These are phyloP conservation scores for Trichoderma citrinoviride DNA, from an alignment of 2,329 filamentous ascomycete genomes.

Conservation along the genomic window DNA sequence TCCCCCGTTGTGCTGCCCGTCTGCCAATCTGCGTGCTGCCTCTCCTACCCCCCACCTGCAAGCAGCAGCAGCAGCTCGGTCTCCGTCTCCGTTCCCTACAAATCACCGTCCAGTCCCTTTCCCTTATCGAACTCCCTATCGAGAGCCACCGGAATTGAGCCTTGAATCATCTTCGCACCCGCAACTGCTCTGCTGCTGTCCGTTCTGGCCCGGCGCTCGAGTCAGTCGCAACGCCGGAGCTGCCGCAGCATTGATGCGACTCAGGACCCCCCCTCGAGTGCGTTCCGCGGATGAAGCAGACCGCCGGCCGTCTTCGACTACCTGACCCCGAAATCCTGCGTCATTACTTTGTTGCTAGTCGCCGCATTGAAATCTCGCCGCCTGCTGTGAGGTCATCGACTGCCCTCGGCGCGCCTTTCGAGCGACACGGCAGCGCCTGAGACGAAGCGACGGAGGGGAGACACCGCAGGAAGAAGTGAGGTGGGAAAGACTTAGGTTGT, in stretches of 20 bases:
- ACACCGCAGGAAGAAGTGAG: background rate
- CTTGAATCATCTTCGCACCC: background rate
- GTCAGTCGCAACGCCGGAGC: constrained; percentile 1
- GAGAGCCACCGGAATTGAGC: too few relatives aligned
- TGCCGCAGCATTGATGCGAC: constrained; percentile 17
- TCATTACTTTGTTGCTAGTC: background rate
- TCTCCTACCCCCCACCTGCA: too few relatives aligned
- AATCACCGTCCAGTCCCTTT: constrained; percentile 5
- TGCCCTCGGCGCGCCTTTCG: background rate
- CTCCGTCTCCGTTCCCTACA: constrained; percentile 7
- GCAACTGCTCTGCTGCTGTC: background rate
- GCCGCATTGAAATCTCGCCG: background rate
- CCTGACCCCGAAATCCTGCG: background rate
- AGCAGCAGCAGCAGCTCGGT: background rate
- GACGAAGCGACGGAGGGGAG: too few relatives aligned
- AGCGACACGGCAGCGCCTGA: background rate
- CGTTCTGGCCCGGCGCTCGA: background rate
- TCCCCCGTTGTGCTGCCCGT: too few relatives aligned
- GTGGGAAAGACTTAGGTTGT: background rate
- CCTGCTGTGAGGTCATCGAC: background rate
- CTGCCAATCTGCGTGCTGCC: too few relatives aligned
- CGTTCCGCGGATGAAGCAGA: constrained; percentile 11
- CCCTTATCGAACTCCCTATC: background rate
- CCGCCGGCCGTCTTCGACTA: background rate
- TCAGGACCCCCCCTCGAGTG: constrained; percentile 9